Evolutionary conservation across 371 early-diverging fungal genomes (phyloP).

Genomic region (Entomophthora muscae): DNA sequence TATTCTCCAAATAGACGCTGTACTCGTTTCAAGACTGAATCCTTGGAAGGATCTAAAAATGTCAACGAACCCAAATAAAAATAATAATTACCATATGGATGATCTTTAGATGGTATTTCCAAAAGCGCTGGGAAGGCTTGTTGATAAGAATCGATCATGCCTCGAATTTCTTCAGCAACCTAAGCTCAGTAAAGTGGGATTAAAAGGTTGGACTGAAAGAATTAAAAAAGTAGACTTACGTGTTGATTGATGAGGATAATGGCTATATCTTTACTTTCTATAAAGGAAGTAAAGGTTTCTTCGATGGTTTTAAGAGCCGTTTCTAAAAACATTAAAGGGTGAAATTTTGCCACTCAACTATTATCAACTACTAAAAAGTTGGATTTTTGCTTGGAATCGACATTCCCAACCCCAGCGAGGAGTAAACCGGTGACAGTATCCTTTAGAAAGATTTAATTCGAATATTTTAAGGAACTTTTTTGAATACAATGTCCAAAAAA

Average conservation of each 20-base stretch:
- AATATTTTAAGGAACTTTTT: neutral
- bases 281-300: slow-evolving; percentile 72
- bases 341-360: slow-evolving; percentile 37
- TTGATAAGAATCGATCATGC: slow-evolving; percentile 71
- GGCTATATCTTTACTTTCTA: slow-evolving; percentile 89
- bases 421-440: slow-evolving; percentile 95
- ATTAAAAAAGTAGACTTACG: slow-evolving; percentile 22
- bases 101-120: slow-evolving; percentile 97
- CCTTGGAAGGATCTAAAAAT: slow-evolving; percentile 51
- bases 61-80: slow-evolving; percentile 12
- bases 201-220: neutral
- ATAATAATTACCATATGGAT: slow-evolving; percentile 64
- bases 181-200: slow-evolving; percentile 15
- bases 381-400: slow-evolving; percentile 58
- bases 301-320: slow-evolving; percentile 81
- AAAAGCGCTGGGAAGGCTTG: slow-evolving; percentile 91
- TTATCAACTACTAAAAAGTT: slow-evolving; percentile 93
- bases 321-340: slow-evolving; percentile 26
- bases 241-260: slow-evolving; percentile 96
- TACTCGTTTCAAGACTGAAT: slow-evolving; percentile 91
- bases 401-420: slow-evolving; percentile 90
- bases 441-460: slow-evolving; percentile 18
- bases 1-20: slow-evolving; percentile 50
- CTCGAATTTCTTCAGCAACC: slow-evolving; percentile 88
- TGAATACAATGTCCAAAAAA: neutral